Base-by-base conservation (phyloP, 2,329 filamentous ascomycete species). In the Immersiporthe knoxdaviesiana region DNA sequence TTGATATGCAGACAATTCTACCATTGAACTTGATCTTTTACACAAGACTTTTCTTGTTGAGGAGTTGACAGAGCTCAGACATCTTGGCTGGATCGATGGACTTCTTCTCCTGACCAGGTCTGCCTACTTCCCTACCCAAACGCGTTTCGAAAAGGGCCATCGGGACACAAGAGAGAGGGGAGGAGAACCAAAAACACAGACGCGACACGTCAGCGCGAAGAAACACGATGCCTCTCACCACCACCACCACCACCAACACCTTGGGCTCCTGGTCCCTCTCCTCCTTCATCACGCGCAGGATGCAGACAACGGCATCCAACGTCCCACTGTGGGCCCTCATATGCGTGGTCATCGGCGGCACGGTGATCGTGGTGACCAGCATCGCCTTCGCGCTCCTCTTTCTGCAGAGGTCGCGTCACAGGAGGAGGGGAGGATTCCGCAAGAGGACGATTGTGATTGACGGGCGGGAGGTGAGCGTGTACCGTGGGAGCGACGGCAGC, bases 281-380 rank as follows among this genome's bases (percentile, higher is more conserved):
- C 14, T 56, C 24, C 24, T 7, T 32, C 12, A 16, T 32, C 24
- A 30, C 52, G 27, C 52, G 52, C 24, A 56, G 14, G 12, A 32
- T 30, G 24, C 52, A 35, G 24, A 52, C 18, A 7, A 35, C 64
- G 5, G 56, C 24, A 27, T 30, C 65, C 32, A 41, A 52, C 59
- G 72, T 80, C 47, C 77, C 77, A 3, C 74, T 76, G n/a, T 78
- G 78, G 27, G 76, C 74, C 27, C 75, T 82, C 67, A 74, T 86
- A 44, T 79, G 79, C 66, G 83, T 87, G 66, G 81, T 81, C 16
- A 72, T 88, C 35, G 81, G 81, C 41, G 84, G 84, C n/a, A 82
- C 82, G 21, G 73, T 83, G 2, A 66, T 85, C 8, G 69, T 87
- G 18, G 84, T 84, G 8, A 60, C 64, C 24, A 37, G 30, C 73